phyloP scores from a whole-genome alignment of 2,329 filamentous ascomycete genomes.

The Talaromyces sp. region DNA sequence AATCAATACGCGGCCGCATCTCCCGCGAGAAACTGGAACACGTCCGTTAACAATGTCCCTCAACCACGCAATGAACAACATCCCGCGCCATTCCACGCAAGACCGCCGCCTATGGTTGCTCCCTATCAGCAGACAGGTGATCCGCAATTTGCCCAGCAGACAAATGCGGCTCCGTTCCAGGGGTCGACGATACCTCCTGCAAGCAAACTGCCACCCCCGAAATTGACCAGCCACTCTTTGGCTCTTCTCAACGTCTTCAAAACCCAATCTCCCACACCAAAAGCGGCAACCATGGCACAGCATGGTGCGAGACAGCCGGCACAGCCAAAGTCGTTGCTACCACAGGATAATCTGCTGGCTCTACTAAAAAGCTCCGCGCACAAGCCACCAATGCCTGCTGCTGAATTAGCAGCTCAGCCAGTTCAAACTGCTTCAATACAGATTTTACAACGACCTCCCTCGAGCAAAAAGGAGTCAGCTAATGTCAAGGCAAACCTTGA shows the following conservation, averaged over 20 bases:
- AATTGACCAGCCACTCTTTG: conserved; percentile 52
- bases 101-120: conserved; percentile 25
- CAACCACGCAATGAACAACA: neutral
- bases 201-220: conserved; percentile 52
- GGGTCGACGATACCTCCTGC: conserved; percentile 49
- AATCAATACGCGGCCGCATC: neutral
- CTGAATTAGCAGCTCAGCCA: conserved; percentile 42
- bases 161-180: conserved; percentile 28
- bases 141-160: conserved; percentile 36
- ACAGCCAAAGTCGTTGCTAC: conserved; percentile 24
- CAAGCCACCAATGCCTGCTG: conserved; percentile 24
- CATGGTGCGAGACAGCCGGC: conserved; percentile 10
- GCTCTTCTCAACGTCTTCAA: conserved; percentile 57
- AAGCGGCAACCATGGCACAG: conserved; percentile 15
- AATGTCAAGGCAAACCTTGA: conserved; percentile 12
- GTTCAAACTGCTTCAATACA: conserved; percentile 28
- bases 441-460: conserved; percentile 26
- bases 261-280: conserved; percentile 23
- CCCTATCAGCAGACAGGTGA: conserved; percentile 45
- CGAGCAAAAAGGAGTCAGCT: conserved; percentile 12
- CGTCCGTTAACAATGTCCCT: neutral
- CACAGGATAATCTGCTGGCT: conserved; percentile 32
- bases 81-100: conserved; percentile 11
- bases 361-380: conserved; percentile 24
- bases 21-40: neutral